Percentiles rank a stretch among this genome's conserved stretches.
These are phyloP conservation scores for Lactifluus subvellereus DNA, from an alignment of 768 basidiomycete species.

Conservation along the genomic window DNA sequence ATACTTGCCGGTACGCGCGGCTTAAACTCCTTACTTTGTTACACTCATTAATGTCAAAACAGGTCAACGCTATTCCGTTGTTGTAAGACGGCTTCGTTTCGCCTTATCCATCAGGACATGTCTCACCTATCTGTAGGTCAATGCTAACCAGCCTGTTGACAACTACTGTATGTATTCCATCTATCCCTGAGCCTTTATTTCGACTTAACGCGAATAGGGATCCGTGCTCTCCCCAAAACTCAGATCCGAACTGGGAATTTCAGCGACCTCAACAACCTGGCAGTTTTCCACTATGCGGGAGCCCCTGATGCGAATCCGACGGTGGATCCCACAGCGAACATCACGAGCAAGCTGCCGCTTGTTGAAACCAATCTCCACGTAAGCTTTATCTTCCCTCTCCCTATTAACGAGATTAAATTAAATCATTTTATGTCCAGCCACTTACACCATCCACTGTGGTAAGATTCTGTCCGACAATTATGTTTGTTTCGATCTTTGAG, in stretches of 20 bases:
- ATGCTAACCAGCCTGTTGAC: constrained; percentile 37
- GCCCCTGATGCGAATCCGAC: constrained; percentile 32
- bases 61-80: constrained; percentile 29
- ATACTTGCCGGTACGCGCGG: constrained; percentile 36
- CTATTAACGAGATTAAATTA: no score
- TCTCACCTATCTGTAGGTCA: constrained; percentile 26
- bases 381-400: neutral
- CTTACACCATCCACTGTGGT: constrained; percentile 19
- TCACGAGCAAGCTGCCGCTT: constrained; percentile 10
- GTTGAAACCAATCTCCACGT: constrained; percentile 25
- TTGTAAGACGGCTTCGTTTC: constrained; percentile 20
- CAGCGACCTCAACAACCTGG: constrained; percentile 33
- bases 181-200: neutral
- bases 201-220: constrained; percentile 13
- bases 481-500: neutral
- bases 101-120: neutral
- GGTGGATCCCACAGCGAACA: constrained; percentile 22
- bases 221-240: constrained; percentile 25
- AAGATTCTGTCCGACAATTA: neutral
- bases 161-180: constrained; percentile 39
- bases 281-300: constrained; percentile 37
- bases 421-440: constrained; percentile 9
- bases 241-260: constrained; percentile 26
- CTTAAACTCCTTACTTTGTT: neutral
- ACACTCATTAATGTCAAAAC: neutral